A percentile compares a stretch with the other conserved stretches of the same genome.
Evolutionary conservation across 164 flowering plant species (phyloP).

Genomic region (Macadamia tetraphylla): DNA sequence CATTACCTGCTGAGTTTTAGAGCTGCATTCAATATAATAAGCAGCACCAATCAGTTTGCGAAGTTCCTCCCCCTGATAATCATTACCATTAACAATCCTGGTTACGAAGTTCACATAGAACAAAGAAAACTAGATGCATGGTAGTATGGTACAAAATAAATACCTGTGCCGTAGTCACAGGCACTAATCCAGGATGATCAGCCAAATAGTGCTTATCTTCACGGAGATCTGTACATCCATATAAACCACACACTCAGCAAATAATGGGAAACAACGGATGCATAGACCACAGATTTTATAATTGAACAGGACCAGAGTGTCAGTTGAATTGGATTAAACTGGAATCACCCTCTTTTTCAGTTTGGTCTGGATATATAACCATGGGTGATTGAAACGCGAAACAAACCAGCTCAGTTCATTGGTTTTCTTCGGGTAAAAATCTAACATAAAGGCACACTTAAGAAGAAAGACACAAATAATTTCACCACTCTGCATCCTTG

Average conservation of each 20-base stretch:
- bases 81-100: background rate
- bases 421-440: no score
- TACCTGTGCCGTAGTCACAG: slow-evolving; percentile 88
- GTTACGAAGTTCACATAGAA: slow-evolving; percentile 7
- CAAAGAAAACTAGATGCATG: background rate
- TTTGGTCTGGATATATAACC: no score
- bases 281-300: background rate
- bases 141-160: slow-evolving; percentile 4
- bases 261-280: background rate
- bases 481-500: no score
- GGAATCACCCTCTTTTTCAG: no score
- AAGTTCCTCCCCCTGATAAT: slow-evolving; percentile 89
- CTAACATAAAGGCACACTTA: no score
- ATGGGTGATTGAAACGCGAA: no score
- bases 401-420: no score
- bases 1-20: slow-evolving; percentile 96
- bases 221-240: slow-evolving; percentile 71
- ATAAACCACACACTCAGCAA: background rate
- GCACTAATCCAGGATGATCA: slow-evolving; percentile 91
- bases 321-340: no score
- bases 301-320: background rate
- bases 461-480: no score
- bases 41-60: slow-evolving; percentile 89
- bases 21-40: slow-evolving; percentile 94
- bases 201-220: slow-evolving; percentile 88